Conservation (phyloP, 169 alveolate genomes). For the Ichthyophthirius multifiliis region DNA sequence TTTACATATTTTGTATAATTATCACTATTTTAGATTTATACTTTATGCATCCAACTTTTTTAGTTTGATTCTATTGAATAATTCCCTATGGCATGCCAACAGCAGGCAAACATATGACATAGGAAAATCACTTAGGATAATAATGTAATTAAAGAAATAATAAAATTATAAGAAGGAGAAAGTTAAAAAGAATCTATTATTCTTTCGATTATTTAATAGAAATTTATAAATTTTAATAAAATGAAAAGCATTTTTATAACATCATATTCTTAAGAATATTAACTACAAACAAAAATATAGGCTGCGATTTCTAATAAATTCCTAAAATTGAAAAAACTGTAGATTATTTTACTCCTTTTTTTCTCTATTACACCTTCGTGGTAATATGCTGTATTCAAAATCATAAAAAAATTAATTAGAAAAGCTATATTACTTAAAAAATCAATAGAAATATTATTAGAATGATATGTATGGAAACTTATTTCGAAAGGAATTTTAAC, state of each 20-base stretch:
- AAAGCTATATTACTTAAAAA: neutral
- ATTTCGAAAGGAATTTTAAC: neutral
- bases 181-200: neutral
- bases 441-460: neutral
- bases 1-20: neutral
- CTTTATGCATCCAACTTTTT: neutral
- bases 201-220: neutral
- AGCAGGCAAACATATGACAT: neutral
- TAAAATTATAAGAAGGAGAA: neutral
- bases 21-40: neutral
- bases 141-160: neutral
- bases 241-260: neutral
- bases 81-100: neutral
- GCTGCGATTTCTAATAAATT: neutral
- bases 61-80: neutral
- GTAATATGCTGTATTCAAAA: neutral
- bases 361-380: neutral
- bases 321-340: neutral
- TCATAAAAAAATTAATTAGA: neutral
- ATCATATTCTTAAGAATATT: neutral
- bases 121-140: neutral
- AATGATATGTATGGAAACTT: neutral
- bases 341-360: neutral
- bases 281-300: neutral
- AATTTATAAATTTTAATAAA: neutral